Evolutionary conservation across 176 grass and related monocot species (phyloP).

Genomic region (Metroxylon sagu): DNA sequence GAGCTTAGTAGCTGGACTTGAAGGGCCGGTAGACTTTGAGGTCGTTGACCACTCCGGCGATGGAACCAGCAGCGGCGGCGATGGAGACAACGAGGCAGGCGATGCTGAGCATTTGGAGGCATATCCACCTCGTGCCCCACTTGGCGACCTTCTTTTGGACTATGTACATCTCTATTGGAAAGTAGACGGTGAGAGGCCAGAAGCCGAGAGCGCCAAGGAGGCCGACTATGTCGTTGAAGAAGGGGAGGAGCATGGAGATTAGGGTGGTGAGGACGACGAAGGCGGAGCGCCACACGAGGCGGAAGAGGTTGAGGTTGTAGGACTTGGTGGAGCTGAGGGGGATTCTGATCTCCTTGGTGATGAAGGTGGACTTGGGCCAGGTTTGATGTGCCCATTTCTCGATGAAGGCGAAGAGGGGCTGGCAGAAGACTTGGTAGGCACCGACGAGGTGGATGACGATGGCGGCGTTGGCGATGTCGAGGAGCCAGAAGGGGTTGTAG

Average conservation of each 20-base stretch:
- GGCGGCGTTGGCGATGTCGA: too few relatives aligned
- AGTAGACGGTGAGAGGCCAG: slow-evolving; percentile 95
- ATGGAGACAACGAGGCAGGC: slow-evolving; percentile 48
- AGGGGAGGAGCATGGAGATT: slow-evolving; percentile 69
- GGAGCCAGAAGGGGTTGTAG: too few relatives aligned
- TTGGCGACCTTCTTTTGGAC: slow-evolving; percentile 34
- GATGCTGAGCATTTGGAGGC: slow-evolving; percentile 29
- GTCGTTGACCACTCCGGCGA: slow-evolving; percentile 53
- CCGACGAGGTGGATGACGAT: too few relatives aligned
- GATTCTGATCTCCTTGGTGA: too few relatives aligned
- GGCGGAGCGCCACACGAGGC: slow-evolving; percentile 40
- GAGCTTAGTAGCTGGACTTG: not conserved
- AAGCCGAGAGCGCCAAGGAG: slow-evolving; percentile 80
- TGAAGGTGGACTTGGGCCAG: too few relatives aligned
- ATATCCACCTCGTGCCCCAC: slow-evolving; percentile 13
- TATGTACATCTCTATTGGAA: slow-evolving; percentile 96
- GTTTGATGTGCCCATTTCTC: too few relatives aligned
- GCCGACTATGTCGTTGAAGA: slow-evolving; percentile 71
- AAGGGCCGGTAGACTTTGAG: slow-evolving; percentile 68
- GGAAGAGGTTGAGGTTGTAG: slow-evolving; percentile 30
- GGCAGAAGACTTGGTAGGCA: too few relatives aligned
- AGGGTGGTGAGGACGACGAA: slow-evolving; percentile 70
- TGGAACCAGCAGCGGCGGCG: slow-evolving; percentile 39
- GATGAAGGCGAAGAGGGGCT: too few relatives aligned
- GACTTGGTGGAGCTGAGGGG: too few relatives aligned